phyloP scores from a whole-genome alignment of 768 basidiomycete species.

The Coprinopsis strossmayeri region DNA sequence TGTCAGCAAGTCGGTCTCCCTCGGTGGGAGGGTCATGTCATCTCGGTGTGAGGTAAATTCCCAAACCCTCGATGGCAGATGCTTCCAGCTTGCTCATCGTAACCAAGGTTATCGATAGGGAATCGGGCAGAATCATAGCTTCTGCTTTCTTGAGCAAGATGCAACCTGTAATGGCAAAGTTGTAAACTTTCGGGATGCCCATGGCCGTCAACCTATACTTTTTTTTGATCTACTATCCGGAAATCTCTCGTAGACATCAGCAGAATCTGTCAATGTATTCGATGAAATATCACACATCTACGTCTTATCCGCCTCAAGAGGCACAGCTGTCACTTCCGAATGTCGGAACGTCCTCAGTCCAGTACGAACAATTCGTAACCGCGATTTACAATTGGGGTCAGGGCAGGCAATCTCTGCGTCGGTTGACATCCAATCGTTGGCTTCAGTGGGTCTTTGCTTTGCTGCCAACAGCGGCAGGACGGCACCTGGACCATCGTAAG shows the following conservation, averaged over 20 bases:
- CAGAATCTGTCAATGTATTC: too few species aligned
- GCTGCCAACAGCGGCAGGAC: slow-evolving; percentile 63
- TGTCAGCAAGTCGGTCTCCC: slow-evolving; percentile 54
- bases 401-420: slow-evolving; percentile 63
- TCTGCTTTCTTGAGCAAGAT: slow-evolving; percentile 69
- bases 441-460: slow-evolving; percentile 50
- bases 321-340: slow-evolving; percentile 46
- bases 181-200: slow-evolving; percentile 22
- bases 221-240: too few species aligned
- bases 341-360: slow-evolving; percentile 49
- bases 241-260: too few species aligned
- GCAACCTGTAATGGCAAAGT: slow-evolving; percentile 52
- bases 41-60: slow-evolving; percentile 65
- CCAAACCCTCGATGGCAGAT: too few species aligned
- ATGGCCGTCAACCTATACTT: too few species aligned
- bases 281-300: too few species aligned
- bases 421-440: slow-evolving; percentile 64
- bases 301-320: slow-evolving; percentile 17
- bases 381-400: slow-evolving; percentile 58
- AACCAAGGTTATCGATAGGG: slow-evolving; percentile 62
- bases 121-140: slow-evolving; percentile 51
- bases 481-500: slow-evolving; percentile 31
- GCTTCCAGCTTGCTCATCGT: too few species aligned
- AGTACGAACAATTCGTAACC: slow-evolving; percentile 43
- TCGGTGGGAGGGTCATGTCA: slow-evolving; percentile 66